phyloP scores from a whole-genome alignment of 495 filamentous ascomycete genomes.

The Thermochaetoides thermophila region DNA sequence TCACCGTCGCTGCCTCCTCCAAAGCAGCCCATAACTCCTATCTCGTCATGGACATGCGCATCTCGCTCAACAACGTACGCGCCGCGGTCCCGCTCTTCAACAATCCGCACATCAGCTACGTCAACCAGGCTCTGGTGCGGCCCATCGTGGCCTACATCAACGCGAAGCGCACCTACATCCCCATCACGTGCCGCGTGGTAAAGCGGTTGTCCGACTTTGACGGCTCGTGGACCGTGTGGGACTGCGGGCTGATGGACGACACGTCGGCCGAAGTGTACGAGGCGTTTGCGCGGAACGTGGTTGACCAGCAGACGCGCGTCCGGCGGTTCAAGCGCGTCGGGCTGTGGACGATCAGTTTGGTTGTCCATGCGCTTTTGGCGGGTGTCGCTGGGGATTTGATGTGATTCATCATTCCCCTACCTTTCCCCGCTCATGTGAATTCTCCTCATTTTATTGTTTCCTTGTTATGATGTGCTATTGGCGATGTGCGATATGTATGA shows the following conservation, averaged over 20 bases:
- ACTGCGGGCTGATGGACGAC: slow-evolving; percentile 90
- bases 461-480: no score
- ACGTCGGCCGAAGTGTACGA: slow-evolving; percentile 85
- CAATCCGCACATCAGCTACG: slow-evolving; percentile 68
- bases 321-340: slow-evolving; percentile 90
- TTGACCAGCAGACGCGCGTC: slow-evolving; percentile 70
- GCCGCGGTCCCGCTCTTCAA: slow-evolving; percentile 88
- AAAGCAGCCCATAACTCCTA: no score
- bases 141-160: slow-evolving; percentile 99
- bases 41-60: slow-evolving; percentile 74
- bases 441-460: no score
- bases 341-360: slow-evolving; percentile 82
- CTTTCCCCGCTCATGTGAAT: background rate
- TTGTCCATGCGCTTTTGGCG: slow-evolving; percentile 87
- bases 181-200: slow-evolving; percentile 83
- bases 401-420: slow-evolving; percentile 7
- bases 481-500: no score
- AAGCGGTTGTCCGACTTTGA: slow-evolving; percentile 82
- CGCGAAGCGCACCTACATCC: slow-evolving; percentile 80
- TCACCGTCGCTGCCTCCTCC: no score
- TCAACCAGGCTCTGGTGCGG: slow-evolving; percentile 86
- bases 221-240: slow-evolving; percentile 88
- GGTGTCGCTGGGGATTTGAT: slow-evolving; percentile 79
- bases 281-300: slow-evolving; percentile 78
- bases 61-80: slow-evolving; percentile 83